Conservation (phyloP, 768 basidiomycete species). For the Hygrocybe coccinea region DNA sequence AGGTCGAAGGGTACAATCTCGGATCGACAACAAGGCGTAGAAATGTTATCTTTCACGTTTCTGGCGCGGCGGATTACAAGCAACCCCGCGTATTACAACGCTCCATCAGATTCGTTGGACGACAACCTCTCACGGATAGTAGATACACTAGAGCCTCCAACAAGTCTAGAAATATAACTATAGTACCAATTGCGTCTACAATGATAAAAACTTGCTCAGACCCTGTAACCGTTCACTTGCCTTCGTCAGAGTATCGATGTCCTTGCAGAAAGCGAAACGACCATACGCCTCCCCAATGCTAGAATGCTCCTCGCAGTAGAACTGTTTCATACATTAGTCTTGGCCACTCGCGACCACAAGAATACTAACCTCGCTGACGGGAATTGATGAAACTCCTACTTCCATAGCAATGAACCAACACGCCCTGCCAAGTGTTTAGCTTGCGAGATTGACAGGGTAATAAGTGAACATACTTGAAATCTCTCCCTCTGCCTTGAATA, state of each 20-base stretch:
- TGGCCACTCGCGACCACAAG: background rate
- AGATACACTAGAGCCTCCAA: conserved; percentile 43
- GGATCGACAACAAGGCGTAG: conserved; percentile 64
- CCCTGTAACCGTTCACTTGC: conserved; percentile 81
- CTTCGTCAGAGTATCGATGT: conserved; percentile 70
- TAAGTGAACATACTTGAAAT: conserved; percentile 63
- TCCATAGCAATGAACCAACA: conserved; percentile 94
- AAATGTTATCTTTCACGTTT: conserved; percentile 78
- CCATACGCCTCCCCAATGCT: conserved; percentile 81
- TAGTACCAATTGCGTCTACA: background rate
- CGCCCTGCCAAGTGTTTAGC: conserved; percentile 46
- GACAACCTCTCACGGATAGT: conserved; percentile 66
- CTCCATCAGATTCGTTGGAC: conserved; percentile 38
- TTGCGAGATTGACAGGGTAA: background rate
- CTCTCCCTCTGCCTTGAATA: conserved; percentile 73
- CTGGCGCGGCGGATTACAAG: conserved; percentile 61
- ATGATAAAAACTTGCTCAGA: conserved; percentile 54
- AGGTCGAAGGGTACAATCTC: conserved; percentile 36
- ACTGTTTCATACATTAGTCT: conserved; percentile 42
- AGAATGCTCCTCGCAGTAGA: conserved; percentile 87
- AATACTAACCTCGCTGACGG: conserved; percentile 80
- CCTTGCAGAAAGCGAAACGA: conserved; percentile 96
- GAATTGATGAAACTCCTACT: conserved; percentile 87
- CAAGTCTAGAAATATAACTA: background rate
- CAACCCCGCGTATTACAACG: conserved; percentile 86